Percentiles rank a stretch among this genome's conserved stretches.
phyloP scores from a whole-genome alignment of 805 yeast genomes.

The Zygotorulaspora chibaensis region DNA sequence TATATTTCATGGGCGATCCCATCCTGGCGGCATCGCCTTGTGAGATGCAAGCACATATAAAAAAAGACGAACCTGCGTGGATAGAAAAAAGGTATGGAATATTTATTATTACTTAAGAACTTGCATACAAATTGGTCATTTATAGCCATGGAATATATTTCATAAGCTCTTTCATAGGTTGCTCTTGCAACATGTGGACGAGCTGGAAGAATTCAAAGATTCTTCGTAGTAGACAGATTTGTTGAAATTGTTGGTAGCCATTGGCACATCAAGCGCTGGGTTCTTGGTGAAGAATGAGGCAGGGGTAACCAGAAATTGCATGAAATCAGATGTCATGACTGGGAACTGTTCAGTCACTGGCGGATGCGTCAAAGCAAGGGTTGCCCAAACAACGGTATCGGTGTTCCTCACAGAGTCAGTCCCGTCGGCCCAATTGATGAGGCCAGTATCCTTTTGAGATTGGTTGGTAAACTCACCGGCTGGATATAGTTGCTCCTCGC shows the following conservation, averaged over 20 bases:
- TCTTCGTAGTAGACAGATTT: constrained; percentile 46
- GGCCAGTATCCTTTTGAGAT: constrained; percentile 64
- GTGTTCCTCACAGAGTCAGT: constrained; percentile 65
- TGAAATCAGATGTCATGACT: constrained; percentile 81
- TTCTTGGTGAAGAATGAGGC: constrained; percentile 70
- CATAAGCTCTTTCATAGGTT: constrained; percentile 7
- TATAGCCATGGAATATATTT: background rate
- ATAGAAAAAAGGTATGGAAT: too few species aligned
- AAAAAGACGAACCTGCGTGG: too few species aligned
- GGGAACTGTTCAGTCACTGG: constrained; percentile 87
- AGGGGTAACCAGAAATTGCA: constrained; percentile 63
- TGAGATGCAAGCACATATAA: too few species aligned
- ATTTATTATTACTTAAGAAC: background rate
- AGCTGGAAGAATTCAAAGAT: constrained; percentile 19
- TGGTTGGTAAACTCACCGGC: constrained; percentile 88
- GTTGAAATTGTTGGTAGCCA: constrained; percentile 62
- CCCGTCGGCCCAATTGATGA: constrained; percentile 67
- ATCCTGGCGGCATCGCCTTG: too few species aligned
- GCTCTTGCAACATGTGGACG: constrained; percentile 17
- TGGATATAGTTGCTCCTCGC: constrained; percentile 66
- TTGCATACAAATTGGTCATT: background rate
- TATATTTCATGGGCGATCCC: too few species aligned
- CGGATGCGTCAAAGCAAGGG: constrained; percentile 75
- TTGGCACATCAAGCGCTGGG: constrained; percentile 77
- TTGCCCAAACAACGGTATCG: constrained; percentile 76